Conservation (phyloP, 495 filamentous ascomycete genomes). For the Clohesyomyces aquaticus region DNA sequence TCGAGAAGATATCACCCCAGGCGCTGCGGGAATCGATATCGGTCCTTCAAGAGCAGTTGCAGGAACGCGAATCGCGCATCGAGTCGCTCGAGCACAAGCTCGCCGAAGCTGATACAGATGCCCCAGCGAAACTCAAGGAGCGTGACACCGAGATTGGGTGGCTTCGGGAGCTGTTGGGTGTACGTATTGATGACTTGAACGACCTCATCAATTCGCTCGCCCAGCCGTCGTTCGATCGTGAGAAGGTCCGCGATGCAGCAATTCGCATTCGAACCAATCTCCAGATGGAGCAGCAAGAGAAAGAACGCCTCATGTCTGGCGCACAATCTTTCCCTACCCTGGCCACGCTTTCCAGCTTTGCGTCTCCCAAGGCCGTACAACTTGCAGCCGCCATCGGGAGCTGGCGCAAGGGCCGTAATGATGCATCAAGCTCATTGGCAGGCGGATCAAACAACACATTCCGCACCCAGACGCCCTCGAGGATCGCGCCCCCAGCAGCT, state of each 20-base stretch:
- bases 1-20: constrained; percentile 87
- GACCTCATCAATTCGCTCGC: constrained; percentile 85
- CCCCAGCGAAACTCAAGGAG: constrained; percentile 79
- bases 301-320: constrained; percentile 66
- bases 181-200: constrained; percentile 85
- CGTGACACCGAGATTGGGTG: constrained; percentile 92
- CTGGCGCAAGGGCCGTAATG: constrained; percentile 69
- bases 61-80: constrained; percentile 86
- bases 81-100: constrained; percentile 80
- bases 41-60: constrained; percentile 93
- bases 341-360: constrained; percentile 62
- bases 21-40: constrained; percentile 94
- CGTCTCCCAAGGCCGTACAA: constrained; percentile 78
- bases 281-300: constrained; percentile 96
- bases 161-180: constrained; percentile 90
- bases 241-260: constrained; percentile 81
- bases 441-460: constrained; percentile 51
- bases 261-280: constrained; percentile 92
- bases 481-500: constrained; percentile 49
- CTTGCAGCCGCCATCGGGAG: constrained; percentile 86
- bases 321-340: constrained; percentile 57
- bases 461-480: constrained; percentile 58
- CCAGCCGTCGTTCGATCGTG: constrained; percentile 70
- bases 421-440: constrained; percentile 41
- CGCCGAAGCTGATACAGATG: constrained; percentile 68